A percentile compares a stretch with the other conserved stretches of the same genome.
phyloP scores from a whole-genome alignment of 1,284 basidiomycete species.

The Ceratobasidium sp. region DNA sequence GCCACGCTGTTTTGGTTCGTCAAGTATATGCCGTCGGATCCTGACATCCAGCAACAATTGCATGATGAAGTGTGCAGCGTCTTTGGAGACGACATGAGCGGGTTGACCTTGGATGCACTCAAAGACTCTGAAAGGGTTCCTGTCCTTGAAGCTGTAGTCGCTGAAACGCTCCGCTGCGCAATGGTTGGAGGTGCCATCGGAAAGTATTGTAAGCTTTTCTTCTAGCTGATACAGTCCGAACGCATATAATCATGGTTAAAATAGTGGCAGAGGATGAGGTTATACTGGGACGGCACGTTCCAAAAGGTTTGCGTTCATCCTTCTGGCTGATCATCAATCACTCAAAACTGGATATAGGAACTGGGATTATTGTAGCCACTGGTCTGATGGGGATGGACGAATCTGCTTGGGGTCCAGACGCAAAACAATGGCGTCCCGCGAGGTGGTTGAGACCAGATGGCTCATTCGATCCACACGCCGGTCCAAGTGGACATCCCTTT shows the following conservation, averaged over 20 bases:
- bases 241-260: not conserved
- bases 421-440: slow-evolving; percentile 42
- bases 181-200: not conserved
- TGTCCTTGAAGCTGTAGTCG: slow-evolving; percentile 6
- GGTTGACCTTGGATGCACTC: not conserved
- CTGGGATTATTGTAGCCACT: not conserved
- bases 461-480: slow-evolving; percentile 45
- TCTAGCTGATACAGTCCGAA: not conserved
- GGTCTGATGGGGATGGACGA: not conserved
- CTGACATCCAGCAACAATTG: slow-evolving; percentile 13
- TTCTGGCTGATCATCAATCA: too few relatives aligned
- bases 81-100: not conserved
- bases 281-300: not conserved
- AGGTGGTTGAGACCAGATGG: slow-evolving; percentile 47
- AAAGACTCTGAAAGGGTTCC: slow-evolving; percentile 7
- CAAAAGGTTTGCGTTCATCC: slow-evolving; percentile 11
- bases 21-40: slow-evolving; percentile 11
- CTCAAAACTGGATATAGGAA: not conserved
- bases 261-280: slow-evolving; percentile 10
- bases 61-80: slow-evolving; percentile 7
- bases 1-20: slow-evolving; percentile 5
- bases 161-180: slow-evolving; percentile 3
- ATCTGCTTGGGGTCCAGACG: slow-evolving; percentile 9
- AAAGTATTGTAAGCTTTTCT: not conserved
- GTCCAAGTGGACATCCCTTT: slow-evolving; percentile 46